A percentile compares a stretch with the other conserved stretches of the same genome.
Evolutionary conservation across 2,329 filamentous ascomycete species (phyloP).

Genomic region (Grosmannia serpens): DNA sequence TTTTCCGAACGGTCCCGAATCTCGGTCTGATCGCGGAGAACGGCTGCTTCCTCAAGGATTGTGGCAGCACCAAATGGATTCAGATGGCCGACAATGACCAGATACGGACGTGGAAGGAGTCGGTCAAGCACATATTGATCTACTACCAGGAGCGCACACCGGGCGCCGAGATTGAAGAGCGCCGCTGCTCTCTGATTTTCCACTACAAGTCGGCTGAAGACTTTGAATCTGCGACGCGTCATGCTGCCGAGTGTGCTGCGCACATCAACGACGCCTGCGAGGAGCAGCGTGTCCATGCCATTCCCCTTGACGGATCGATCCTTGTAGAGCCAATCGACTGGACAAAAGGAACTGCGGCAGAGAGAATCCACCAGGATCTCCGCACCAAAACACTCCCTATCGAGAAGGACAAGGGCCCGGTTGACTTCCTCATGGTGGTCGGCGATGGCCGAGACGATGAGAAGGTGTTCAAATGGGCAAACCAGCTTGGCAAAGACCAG

Average conservation of each 20-base stretch:
- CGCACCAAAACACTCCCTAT: slow-evolving; percentile 26
- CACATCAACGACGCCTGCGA: slow-evolving; percentile 94
- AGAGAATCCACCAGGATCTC: slow-evolving; percentile 56
- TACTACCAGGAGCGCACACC: slow-evolving; percentile 89
- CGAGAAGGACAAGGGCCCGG: slow-evolving; percentile 25
- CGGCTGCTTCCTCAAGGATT: slow-evolving; percentile 76
- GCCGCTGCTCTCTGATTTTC: slow-evolving; percentile 85
- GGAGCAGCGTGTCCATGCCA: slow-evolving; percentile 70
- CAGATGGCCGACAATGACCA: slow-evolving; percentile 63
- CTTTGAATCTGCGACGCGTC: slow-evolving; percentile 59
- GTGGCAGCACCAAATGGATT: slow-evolving; percentile 58
- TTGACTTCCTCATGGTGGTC: slow-evolving; percentile 81
- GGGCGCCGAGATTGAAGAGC: slow-evolving; percentile 76
- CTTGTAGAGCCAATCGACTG: slow-evolving; percentile 77
- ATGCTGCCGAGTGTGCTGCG: slow-evolving; percentile 80
- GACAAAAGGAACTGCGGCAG: slow-evolving; percentile 77
- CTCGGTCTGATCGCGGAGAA: slow-evolving; percentile 91
- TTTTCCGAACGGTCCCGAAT: slow-evolving; percentile 74
- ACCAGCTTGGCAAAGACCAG: slow-evolving; percentile 51
- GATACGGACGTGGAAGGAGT: slow-evolving; percentile 69
- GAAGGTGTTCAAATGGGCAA: slow-evolving; percentile 89
- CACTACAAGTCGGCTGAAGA: slow-evolving; percentile 80
- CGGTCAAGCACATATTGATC: slow-evolving; percentile 68
- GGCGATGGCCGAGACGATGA: slow-evolving; percentile 92
- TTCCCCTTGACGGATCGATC: slow-evolving; percentile 68